Evolutionary conservation across 306 rosid genomes (phyloP), one percentile per base, ranked within the genome.

Genomic region (Abrus precatorius): DNA sequence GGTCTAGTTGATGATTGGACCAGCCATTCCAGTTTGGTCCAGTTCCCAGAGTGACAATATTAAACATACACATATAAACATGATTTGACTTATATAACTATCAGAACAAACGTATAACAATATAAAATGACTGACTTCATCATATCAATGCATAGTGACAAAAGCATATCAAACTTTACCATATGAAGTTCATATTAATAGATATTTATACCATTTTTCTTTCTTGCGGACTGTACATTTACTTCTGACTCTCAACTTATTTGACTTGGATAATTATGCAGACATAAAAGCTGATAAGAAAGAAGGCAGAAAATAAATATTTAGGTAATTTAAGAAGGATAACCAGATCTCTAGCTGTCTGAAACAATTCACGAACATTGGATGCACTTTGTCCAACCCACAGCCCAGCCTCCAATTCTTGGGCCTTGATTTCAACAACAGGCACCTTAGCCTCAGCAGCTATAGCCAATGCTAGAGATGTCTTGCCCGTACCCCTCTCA

Each of bases 321-420:
- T 5, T 72, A 69, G 79, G 75, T 56, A 78, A 87, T 6, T 72
- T 65, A 69, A 91, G 82, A 81, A 84, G 72, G 76, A 85, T 82
- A 84, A 95, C 99, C 99, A 95, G 86, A 85, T 95, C 99, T 81
- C 99, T 90, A 36, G 97, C 99, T 65, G 99, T 93, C 81, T 95
- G 99, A 88, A 95, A 92, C 84, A 95, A 82, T 86, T 95, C 99
- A 56, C 99, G 92, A 82, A 95, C 92, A 82, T 95, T 95, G 49
- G 99, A 93, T 69, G 97, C 99, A 88, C 99, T 91, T 84, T 95
- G 99, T 69, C 99, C 99, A 80, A 95, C 99, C 99, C 99, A 95
- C 75, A 95, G 84, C 80, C 99, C 99, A 75, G 97, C 94, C 85
- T 95, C 99, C 88, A 95, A 80, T 88, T 95, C 90, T 72, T 90